These are phyloP conservation scores for Colletotrichum melonis DNA, from an alignment of 2,329 filamentous ascomycete species.

Conservation along the genomic window DNA sequence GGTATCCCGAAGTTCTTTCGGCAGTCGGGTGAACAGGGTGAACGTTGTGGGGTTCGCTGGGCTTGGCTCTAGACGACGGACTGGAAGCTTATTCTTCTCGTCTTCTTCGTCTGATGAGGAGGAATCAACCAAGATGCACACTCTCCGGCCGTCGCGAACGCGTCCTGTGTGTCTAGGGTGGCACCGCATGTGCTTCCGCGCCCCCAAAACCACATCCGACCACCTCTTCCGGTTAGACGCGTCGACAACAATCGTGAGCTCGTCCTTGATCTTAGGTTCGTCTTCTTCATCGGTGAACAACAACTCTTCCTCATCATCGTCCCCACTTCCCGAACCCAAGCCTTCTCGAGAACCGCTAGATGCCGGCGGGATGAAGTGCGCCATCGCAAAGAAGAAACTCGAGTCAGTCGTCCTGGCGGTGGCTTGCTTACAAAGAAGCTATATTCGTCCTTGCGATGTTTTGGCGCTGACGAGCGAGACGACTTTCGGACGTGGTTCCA, in stretches of 20 bases:
- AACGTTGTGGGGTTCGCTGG: neutral
- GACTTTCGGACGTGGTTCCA: neutral
- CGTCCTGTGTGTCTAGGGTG: neutral
- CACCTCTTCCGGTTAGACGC: neutral
- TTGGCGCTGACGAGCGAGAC: neutral
- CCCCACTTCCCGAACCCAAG: neutral
- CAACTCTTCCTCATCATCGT: neutral
- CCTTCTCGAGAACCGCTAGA: neutral
- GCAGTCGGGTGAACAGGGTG: neutral
- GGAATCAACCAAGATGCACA: neutral
- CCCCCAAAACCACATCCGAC: neutral
- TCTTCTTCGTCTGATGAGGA: neutral
- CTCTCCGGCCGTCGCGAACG: neutral
- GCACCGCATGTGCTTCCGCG: conserved; percentile 6
- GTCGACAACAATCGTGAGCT: neutral
- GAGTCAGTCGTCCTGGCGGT: neutral
- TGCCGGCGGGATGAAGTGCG: neutral
- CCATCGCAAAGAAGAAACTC: neutral
- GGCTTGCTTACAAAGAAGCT: neutral
- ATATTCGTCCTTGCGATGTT: neutral
- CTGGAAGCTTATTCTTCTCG: neutral
- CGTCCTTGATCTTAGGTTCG: neutral
- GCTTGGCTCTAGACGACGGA: neutral
- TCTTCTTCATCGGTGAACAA: neutral
- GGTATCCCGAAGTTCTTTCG: neutral